Conservation (phyloP, 371 early-diverging fungal genomes). For the Apophysomyces ossiformis region DNA sequence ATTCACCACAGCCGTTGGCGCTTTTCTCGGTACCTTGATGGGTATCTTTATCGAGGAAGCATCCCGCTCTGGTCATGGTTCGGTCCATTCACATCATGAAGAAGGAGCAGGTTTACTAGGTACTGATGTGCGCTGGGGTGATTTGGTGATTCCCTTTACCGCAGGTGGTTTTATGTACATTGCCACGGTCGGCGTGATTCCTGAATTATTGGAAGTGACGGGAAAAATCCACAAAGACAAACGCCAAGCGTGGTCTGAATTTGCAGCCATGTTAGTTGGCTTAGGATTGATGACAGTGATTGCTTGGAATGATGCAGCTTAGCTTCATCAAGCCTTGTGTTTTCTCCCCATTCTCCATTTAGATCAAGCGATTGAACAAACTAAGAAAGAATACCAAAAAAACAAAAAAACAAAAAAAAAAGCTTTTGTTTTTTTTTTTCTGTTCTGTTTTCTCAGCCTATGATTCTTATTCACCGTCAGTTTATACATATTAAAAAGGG, state of each 20-base stretch:
- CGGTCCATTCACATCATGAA: constrained; percentile 6
- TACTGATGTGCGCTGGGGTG: constrained; percentile 52
- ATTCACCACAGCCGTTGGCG: constrained; percentile 82
- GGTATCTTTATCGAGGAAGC: constrained; percentile 83
- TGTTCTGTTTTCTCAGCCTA: no score
- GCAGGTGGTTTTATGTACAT: constrained; percentile 92
- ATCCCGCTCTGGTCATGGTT: constrained; percentile 17
- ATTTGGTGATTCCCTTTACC: constrained; percentile 84
- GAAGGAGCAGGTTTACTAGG: constrained; percentile 49
- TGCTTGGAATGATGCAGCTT: constrained; percentile 60
- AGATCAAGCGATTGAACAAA: no score
- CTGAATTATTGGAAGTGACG: constrained; percentile 76
- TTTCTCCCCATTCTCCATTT: no score
- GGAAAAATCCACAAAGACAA: constrained; percentile 56
- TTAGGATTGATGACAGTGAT: constrained; percentile 67
- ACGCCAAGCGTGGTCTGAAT: constrained; percentile 59
- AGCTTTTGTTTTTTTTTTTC: neutral
- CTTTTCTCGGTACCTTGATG: constrained; percentile 79
- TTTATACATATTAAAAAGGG: no score
- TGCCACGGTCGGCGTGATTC: constrained; percentile 87
- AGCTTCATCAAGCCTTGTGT: neutral
- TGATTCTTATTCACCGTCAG: no score
- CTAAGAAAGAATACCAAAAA: neutral
- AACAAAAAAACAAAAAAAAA: neutral
- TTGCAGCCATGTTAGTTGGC: constrained; percentile 67